These are phyloP conservation scores for Myxozyma vanderwaltii DNA, from an alignment of 805 yeast genomes.

Conservation along the genomic window DNA sequence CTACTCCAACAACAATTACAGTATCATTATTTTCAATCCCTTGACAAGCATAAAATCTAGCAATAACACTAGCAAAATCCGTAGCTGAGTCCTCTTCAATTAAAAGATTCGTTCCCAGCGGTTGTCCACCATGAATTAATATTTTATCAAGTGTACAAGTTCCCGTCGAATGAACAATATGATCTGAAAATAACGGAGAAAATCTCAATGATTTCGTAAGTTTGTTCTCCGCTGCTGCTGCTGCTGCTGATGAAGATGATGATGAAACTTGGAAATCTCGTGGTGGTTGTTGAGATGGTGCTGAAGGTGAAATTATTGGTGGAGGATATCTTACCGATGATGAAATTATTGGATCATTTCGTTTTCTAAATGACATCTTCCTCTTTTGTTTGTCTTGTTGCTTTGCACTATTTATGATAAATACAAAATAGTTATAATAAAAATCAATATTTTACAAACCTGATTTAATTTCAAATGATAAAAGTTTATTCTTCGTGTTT, in stretches of 20 bases:
- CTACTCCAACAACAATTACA: conserved; percentile 58
- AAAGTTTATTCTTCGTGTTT: too few species aligned
- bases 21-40: conserved; percentile 71
- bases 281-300: neutral
- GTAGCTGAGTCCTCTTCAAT: conserved; percentile 87
- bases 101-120: conserved; percentile 69
- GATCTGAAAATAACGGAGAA: conserved; percentile 72
- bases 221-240: neutral
- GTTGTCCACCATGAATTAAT: conserved; percentile 81
- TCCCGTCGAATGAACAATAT: conserved; percentile 79
- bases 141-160: conserved; percentile 71
- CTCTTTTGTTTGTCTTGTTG: neutral
- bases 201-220: neutral
- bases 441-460: too few species aligned
- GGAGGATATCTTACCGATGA: conserved; percentile 4
- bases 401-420: neutral
- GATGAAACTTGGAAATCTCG: neutral
- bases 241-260: neutral
- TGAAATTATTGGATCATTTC: conserved; percentile 11
- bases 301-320: neutral
- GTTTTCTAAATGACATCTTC: conserved; percentile 25
- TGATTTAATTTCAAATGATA: too few species aligned
- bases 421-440: too few species aligned
- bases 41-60: conserved; percentile 72
- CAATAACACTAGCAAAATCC: conserved; percentile 73